Conservation (phyloP, 306 rosid genomes). For the Parietaria judaica region DNA sequence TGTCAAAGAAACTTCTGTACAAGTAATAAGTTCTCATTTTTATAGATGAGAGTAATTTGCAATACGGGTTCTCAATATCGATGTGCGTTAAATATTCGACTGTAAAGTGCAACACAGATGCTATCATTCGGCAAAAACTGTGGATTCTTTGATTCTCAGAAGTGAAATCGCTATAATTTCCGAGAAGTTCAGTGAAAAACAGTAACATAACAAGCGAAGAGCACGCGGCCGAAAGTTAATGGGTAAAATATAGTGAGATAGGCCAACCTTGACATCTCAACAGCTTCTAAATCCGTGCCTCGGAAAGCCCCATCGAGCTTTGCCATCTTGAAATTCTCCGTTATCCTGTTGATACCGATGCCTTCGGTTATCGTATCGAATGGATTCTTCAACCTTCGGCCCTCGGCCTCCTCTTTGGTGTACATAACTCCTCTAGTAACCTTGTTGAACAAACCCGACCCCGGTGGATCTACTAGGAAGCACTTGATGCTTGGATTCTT, state of each 20-base stretch:
- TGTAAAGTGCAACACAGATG: too few species aligned
- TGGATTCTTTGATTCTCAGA: too few species aligned
- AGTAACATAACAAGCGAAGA: background rate
- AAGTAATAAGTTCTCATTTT: too few species aligned
- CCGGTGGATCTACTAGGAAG: conserved; percentile 87
- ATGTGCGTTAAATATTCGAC: too few species aligned
- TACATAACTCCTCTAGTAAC: conserved; percentile 89
- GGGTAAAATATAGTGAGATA: background rate
- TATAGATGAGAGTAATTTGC: too few species aligned
- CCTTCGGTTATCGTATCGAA: conserved; percentile 94
- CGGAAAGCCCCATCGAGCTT: conserved; percentile 78
- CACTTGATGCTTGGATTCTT: conserved; percentile 64
- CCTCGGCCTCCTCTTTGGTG: conserved; percentile 88
- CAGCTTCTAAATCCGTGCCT: conserved; percentile 80
- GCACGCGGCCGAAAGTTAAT: conserved; percentile 2
- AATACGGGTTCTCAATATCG: too few species aligned
- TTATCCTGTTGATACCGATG: conserved; percentile 75
- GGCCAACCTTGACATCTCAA: conserved; percentile 83
- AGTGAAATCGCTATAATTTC: too few species aligned
- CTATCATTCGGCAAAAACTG: too few species aligned
- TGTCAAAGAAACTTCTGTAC: too few species aligned
- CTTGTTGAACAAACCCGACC: conserved; percentile 87
- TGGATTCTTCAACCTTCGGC: conserved; percentile 82
- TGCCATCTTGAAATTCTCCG: conserved; percentile 69
- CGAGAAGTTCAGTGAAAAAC: too few species aligned